Conservation (phyloP, 768 basidiomycete species). For the Mycena alexandri region DNA sequence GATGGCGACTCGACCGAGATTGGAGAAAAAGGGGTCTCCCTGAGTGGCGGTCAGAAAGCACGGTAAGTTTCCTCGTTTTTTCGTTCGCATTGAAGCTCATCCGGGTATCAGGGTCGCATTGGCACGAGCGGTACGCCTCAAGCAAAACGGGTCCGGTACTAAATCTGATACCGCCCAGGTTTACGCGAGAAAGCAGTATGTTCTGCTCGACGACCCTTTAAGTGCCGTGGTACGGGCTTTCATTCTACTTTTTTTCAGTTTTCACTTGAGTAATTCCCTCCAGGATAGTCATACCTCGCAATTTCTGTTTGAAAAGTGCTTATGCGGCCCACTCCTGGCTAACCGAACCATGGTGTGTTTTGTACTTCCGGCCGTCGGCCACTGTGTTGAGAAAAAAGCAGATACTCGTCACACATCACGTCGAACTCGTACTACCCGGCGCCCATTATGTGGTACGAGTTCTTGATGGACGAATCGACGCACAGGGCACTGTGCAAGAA, state of each 20-base stretch:
- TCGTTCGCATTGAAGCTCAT: background rate
- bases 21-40: conserved; percentile 61
- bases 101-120: conserved; percentile 61
- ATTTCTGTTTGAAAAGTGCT: too few species aligned
- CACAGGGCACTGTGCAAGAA: too few species aligned
- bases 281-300: conserved; percentile 73
- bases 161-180: too few species aligned
- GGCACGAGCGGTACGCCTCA: conserved; percentile 61
- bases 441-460: too few species aligned
- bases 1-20: conserved; percentile 46
- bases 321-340: too few species aligned
- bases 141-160: too few species aligned
- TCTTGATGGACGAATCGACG: too few species aligned
- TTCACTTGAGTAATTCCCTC: background rate
- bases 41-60: conserved; percentile 60
- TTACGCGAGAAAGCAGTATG: conserved; percentile 63
- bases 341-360: too few species aligned
- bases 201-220: conserved; percentile 71
- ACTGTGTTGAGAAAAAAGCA: too few species aligned
- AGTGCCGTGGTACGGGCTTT: conserved; percentile 66
- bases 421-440: too few species aligned
- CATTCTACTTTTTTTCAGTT: background rate
- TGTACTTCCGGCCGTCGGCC: too few species aligned
- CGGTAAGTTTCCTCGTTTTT: conserved; percentile 41
- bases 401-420: too few species aligned